Evolutionary conservation across 2,329 filamentous ascomycete species (phyloP), one percentile per base, ranked within the genome.

Genomic region (Didymella exigua): DNA sequence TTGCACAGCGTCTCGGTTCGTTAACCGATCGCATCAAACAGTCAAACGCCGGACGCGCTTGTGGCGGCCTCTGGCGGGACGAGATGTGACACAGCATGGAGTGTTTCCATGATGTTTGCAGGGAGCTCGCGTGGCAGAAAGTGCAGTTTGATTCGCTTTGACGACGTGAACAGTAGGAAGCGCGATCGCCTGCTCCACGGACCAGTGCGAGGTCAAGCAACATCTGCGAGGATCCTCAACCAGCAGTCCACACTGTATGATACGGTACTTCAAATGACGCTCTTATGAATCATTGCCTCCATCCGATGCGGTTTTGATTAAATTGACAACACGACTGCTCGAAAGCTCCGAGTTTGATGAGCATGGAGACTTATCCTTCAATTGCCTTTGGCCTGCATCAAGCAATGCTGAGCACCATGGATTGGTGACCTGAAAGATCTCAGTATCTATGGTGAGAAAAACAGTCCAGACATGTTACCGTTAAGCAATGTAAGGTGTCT

Each of bases 1-100:
- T 37, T 56, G 54, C 43, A 40, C 24, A 48, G 54, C 54, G 54
- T 9, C 30, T 55, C 52, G 54, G 43, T 48, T 44, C 30, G 27
- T 48, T 47, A 47, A 18, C 53, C 48, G 53, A 51, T 51, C 43
- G 43, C 36, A 49, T 36, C 29, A 34, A 34, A 37, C 18, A 43
- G 16, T 30, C 46, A 36, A 21, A 36, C 52, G 41, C 41, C 45
- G 45, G 45, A 41, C 33, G 44, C 44, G 38, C 45, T 45, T 46
- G 34, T 49, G 34, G 40, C 34, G 38, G 52, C 19, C 18, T 36
- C 33, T 31, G 21, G 40, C 51, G 51, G 46, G 7, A 36, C n/a
- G 29, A 46, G 26, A 41, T 33, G 30, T 42, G 42, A 49, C 24
- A 50, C 36, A 38, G 18, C 33, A 40, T 49, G 26, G 43, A 43